Evolutionary conservation across 441 rosid species (phyloP).

Genomic region (Euphorbia schlechtendalii): DNA sequence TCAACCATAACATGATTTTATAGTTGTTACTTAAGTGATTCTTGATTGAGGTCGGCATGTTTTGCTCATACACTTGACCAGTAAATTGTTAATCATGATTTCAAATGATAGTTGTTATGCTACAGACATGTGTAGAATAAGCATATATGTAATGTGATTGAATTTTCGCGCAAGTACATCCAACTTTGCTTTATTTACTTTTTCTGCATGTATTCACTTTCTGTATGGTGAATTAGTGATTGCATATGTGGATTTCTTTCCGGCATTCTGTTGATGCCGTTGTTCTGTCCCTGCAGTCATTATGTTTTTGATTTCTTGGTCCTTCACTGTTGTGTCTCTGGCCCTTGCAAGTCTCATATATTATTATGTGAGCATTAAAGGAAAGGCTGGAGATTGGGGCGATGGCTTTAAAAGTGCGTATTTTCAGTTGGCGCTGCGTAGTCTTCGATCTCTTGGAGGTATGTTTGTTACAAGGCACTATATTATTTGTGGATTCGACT

Average conservation of each 20-base stretch:
- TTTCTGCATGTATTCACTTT: not conserved
- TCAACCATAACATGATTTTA: no score
- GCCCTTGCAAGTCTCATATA: conserved; percentile 97
- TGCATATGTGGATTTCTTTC: not conserved
- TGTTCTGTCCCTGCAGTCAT: conserved; percentile 65
- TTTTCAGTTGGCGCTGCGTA: conserved; percentile 97
- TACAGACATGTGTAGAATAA: no score
- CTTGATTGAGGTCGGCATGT: not conserved
- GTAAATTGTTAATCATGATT: conserved; percentile 4
- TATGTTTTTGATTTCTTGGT: conserved; percentile 99
- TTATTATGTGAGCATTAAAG: conserved; percentile 93
- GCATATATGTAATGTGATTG: no score
- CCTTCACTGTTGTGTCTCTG: conserved; percentile 82
- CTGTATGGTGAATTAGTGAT: not conserved
- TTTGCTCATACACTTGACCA: not conserved
- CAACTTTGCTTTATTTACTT: not conserved
- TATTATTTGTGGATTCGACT: not conserved
- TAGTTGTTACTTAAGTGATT: not conserved
- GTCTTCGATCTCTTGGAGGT: conserved; percentile 99
- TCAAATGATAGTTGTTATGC: no score
- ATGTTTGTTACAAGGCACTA: conserved; percentile 19
- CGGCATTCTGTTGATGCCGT: conserved; percentile 11
- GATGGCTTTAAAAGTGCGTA: conserved; percentile 99
- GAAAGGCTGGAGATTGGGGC: conserved; percentile 99
- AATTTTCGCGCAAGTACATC: not conserved